Evolutionary conservation across 495 filamentous ascomycete species (phyloP).

Genomic region (Alectoria sarmentosa): DNA sequence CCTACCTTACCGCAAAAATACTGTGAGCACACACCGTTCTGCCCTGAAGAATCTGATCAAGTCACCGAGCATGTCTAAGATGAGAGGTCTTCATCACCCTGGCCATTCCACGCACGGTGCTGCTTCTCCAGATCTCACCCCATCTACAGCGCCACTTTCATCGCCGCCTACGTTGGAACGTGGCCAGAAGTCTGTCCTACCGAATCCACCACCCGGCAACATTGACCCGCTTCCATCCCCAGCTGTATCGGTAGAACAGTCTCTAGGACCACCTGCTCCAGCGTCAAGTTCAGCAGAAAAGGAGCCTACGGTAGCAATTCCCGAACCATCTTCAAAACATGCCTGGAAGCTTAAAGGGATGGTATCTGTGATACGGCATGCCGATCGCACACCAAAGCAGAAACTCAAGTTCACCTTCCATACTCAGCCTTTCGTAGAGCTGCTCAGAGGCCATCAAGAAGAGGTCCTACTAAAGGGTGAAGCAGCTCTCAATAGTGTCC

Average conservation of each 20-base stretch:
- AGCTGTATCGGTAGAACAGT: conserved; percentile 12
- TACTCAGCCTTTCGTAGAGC: conserved; percentile 87
- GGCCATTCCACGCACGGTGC: conserved; percentile 34
- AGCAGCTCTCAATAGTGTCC: conserved; percentile 80
- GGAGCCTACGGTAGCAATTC: conserved; percentile 38
- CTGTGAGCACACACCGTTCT: conserved; percentile 31
- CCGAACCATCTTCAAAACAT: conserved; percentile 84
- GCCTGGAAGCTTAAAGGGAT: conserved; percentile 98
- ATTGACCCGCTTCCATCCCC: conserved; percentile 22
- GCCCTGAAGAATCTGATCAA: conserved; percentile 52
- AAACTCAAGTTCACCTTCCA: conserved; percentile 99
- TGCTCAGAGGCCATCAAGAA: conserved; percentile 90
- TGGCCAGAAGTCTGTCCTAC: conserved; percentile 17
- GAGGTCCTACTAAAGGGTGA: conserved; percentile 93
- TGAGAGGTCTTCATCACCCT: conserved; percentile 43
- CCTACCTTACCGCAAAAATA: conserved; percentile 34
- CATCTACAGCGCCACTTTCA: conserved; percentile 39
- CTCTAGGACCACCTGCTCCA: conserved; percentile 10
- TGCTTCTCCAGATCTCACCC: conserved; percentile 38
- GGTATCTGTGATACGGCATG: conserved; percentile 91
- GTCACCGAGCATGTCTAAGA: conserved; percentile 57
- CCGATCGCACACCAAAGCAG: conserved; percentile 95
- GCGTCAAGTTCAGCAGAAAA: conserved; percentile 26
- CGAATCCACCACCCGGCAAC: conserved; percentile 6
- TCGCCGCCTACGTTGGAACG: conserved; percentile 44